phyloP scores from a whole-genome alignment of 176 grass and related monocot genomes.

The Oryza meyeriana region DNA sequence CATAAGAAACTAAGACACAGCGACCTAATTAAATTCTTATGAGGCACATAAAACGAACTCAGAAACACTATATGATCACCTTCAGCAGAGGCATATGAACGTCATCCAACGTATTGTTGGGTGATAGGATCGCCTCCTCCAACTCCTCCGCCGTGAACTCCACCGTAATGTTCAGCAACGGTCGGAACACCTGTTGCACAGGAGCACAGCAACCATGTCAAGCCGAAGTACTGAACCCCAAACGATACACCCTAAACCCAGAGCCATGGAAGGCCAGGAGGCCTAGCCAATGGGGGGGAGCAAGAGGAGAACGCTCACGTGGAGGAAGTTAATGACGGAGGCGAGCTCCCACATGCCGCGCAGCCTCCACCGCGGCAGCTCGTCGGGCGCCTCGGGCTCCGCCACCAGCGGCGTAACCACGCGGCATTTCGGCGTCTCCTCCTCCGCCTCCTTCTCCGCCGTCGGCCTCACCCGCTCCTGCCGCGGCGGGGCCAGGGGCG shows the following conservation, averaged over 20 bases:
- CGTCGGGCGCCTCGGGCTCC: slow-evolving; percentile 45
- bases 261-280: not conserved
- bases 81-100: slow-evolving; percentile 83
- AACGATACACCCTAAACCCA: slow-evolving; percentile 26
- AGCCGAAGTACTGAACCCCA: slow-evolving; percentile 6
- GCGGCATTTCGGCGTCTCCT: slow-evolving; percentile 46
- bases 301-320: slow-evolving; percentile 46
- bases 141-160: slow-evolving; percentile 97
- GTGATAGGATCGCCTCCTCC: slow-evolving; percentile 69
- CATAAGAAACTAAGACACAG: not conserved
- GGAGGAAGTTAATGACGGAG: slow-evolving; percentile 83
- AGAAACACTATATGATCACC: slow-evolving; percentile 32
- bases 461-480: slow-evolving; percentile 43
- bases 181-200: slow-evolving; percentile 68
- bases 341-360: slow-evolving; percentile 96
- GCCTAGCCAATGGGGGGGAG: not conserved
- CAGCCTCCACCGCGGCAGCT: slow-evolving; percentile 63
- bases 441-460: slow-evolving; percentile 28
- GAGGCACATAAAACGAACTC: not conserved
- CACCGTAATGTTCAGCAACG: slow-evolving; percentile 66
- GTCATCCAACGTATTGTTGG: slow-evolving; percentile 64
- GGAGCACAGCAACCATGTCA: slow-evolving; percentile 26
- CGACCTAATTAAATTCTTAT: not conserved
- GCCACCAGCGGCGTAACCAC: slow-evolving; percentile 70
- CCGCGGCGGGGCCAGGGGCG: slow-evolving; percentile 28